These are phyloP conservation scores for Flaveria robusta DNA, from an alignment of 129 eudicot genomes.

Conservation along the genomic window DNA sequence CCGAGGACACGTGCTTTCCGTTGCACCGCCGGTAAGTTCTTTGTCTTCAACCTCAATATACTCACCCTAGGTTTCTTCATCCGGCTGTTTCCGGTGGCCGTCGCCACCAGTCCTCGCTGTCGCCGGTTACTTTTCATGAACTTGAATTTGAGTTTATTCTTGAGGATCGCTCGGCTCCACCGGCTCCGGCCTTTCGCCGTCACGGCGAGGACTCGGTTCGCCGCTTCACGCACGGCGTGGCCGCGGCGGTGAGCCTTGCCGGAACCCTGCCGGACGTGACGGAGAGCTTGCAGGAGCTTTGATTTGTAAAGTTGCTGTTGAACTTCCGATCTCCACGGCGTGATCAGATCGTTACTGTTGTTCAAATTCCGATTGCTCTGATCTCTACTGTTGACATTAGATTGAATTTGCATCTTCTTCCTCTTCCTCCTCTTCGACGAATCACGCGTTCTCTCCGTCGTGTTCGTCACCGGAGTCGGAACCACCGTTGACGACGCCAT, in stretches of 20 bases:
- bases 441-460: conserved; percentile 52
- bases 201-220: conserved; percentile 69
- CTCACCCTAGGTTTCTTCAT: conserved; percentile 61
- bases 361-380: conserved; percentile 21
- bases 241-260: conserved; percentile 43
- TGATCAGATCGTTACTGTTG: conserved; percentile 8
- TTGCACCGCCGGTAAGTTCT: conserved; percentile 68
- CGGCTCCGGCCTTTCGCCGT: conserved; percentile 78
- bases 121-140: conserved; percentile 57
- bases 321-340: conserved; percentile 71
- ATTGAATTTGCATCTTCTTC: conserved; percentile 43
- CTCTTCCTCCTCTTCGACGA: conserved; percentile 51
- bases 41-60: conserved; percentile 55
- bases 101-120: conserved; percentile 46
- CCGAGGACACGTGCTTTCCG: conserved; percentile 69
- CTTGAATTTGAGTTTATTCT: conserved; percentile 67
- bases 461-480: conserved; percentile 58
- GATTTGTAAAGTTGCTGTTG: conserved; percentile 77
- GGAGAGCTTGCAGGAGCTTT: conserved; percentile 75
- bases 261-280: conserved; percentile 52
- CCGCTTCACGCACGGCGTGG: conserved; percentile 72
- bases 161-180: conserved; percentile 92
- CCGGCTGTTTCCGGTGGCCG: conserved; percentile 45
- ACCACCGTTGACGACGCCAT: conserved; percentile 58
- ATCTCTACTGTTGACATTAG: conserved; percentile 21